These are phyloP conservation scores for Camellia japonica DNA, from an alignment of 148 eudicot species.

Conservation along the genomic window DNA sequence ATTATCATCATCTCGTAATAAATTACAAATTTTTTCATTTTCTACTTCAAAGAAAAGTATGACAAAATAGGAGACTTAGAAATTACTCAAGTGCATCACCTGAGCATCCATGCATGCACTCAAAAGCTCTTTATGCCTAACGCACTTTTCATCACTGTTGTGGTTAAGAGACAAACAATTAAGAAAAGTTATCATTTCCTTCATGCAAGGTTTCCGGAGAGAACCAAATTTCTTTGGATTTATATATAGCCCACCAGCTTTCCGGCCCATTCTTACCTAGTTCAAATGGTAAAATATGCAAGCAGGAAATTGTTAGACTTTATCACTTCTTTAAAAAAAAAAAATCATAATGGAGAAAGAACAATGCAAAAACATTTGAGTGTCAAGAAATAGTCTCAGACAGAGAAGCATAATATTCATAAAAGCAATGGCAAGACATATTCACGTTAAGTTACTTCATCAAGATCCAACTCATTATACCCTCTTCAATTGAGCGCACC, in stretches of 20 bases:
- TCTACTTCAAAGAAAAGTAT: neutral
- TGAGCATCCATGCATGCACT: constrained; percentile 83
- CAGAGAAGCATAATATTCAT: neutral
- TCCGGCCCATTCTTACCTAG: constrained; percentile 61
- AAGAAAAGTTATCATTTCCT: constrained; percentile 76
- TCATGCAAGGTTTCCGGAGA: constrained; percentile 75
- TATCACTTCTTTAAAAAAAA: neutral
- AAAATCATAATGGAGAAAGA: constrained; percentile 1
- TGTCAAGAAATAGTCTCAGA: neutral
- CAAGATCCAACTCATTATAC: neutral
- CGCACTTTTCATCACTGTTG: constrained; percentile 69
- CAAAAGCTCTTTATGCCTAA: constrained; percentile 66
- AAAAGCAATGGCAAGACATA: neutral
- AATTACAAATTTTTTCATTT: neutral
- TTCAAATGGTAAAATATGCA: constrained; percentile 8
- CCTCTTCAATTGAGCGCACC: neutral
- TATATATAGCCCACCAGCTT: constrained; percentile 52
- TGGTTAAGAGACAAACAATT: constrained; percentile 72
- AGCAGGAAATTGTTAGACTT: neutral
- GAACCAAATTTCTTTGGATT: constrained; percentile 76
- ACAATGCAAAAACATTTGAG: neutral
- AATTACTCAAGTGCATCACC: constrained; percentile 34
- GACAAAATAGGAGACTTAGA: neutral
- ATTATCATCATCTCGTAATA: neutral
- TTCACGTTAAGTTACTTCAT: neutral